Base-by-base conservation (phyloP, 176 grass and related monocot species). In the Carex cristatella region DNA sequence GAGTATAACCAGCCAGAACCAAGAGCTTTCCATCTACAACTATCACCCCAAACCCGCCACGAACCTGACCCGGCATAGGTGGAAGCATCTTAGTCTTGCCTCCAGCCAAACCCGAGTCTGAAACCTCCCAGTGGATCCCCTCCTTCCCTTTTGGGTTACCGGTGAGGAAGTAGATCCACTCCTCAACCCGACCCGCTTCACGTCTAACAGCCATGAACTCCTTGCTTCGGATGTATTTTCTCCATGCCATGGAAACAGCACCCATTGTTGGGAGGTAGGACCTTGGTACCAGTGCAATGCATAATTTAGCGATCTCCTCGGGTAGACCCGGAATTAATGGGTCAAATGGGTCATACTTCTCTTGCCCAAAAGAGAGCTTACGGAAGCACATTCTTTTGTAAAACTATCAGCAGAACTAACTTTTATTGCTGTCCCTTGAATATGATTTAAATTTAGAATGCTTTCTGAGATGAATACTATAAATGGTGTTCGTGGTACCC, bases 221-320 rank as follows among this genome's bases (percentile, higher is more conserved):
- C 63, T 63, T 89, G 84, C 90, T 93, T 79, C 67, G 71, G 31
- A 97, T 86, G 42, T 90, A 97, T 7, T 74, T 38, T 78, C 83
- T 91, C 94, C 94, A 97, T 27, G 79, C 85, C 85, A 82, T 94
- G n/a, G 90, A 94, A 76, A 97, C 90, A 30, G 84, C 73, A 78
- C 78, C 89, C 89, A 92, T 88, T 16, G 5, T 71, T 1, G 94
- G 92, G 37, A 91, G 86, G 38, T 87, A 51, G 13, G 73, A 61
- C 32, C 73, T 78, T 4, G 87, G 92, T 18, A 94, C 82, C 18
- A 92, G 87, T 0, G 94, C 87, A 48, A 94, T 83, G 38, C 89
- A 92, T 86, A 82, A 31, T 81, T 93, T 94, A 2, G 90, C 87
- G 0, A 94, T 79, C 23, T 97, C 94, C n/a, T 97, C 92, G 0